Evolutionary conservation across 2,329 filamentous ascomycete genomes (phyloP).

Genomic region (Nigrospora osmanthi): DNA sequence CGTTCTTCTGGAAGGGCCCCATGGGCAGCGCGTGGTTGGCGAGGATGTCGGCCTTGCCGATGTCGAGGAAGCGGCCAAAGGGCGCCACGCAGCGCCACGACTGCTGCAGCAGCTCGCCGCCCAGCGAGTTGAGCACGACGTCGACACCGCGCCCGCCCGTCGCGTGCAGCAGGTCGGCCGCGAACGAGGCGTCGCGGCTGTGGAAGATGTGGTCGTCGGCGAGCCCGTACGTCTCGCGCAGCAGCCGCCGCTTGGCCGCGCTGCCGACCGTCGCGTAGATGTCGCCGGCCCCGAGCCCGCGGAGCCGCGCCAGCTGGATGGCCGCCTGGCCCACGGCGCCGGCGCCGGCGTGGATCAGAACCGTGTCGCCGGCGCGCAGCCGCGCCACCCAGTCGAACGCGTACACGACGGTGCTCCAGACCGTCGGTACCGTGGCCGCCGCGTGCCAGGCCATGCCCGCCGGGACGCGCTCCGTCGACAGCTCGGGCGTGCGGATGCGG

Average conservation of each 20-base stretch:
- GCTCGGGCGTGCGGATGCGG: constrained; percentile 14
- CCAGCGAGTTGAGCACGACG: constrained; percentile 33
- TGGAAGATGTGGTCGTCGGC: constrained; percentile 25
- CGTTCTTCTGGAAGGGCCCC: not conserved
- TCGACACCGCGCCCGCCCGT: constrained; percentile 27
- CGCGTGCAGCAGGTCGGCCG: constrained; percentile 18
- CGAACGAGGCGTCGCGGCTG: constrained; percentile 24
- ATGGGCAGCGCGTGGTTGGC: constrained; percentile 1
- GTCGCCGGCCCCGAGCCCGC: constrained; percentile 19
- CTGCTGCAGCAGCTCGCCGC: constrained; percentile 11
- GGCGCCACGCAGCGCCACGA: not conserved
- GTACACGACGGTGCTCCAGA: constrained; percentile 33
- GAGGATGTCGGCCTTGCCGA: constrained; percentile 1
- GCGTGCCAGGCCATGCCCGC: constrained; percentile 4
- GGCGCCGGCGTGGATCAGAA: constrained; percentile 34
- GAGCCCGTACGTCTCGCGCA: constrained; percentile 24
- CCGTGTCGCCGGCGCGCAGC: constrained; percentile 16
- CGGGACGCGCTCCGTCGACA: constrained; percentile 19
- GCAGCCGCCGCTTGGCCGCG: constrained; percentile 23
- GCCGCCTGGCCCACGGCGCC: constrained; percentile 35
- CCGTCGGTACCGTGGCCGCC: constrained; percentile 24
- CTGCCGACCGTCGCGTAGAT: constrained; percentile 31
- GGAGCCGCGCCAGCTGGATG: constrained; percentile 25
- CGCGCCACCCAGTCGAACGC: constrained; percentile 23
- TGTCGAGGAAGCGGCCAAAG: not conserved